Base-by-base conservation (phyloP, 2,329 filamentous ascomycete genomes). In the Penicillium sp. region DNA sequence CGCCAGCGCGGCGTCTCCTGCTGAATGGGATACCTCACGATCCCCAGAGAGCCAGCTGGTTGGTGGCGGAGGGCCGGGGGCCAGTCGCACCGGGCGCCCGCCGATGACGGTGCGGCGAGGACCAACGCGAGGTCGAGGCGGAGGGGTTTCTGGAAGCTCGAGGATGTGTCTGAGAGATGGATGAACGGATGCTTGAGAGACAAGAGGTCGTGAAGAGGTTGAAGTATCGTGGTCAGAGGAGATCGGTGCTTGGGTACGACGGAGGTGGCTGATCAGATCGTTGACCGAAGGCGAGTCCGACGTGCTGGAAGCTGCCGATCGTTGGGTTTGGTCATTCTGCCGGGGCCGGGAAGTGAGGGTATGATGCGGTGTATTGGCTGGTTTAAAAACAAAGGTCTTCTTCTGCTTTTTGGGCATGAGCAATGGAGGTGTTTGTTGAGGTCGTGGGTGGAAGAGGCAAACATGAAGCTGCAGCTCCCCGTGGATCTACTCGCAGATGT, bases 381-480 rank as follows among this genome's bases (percentile, higher is more conserved):
- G 79, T 59, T 81, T 82, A 50, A 72, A 66, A 53, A 73, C 71
- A 22, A 74, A 64, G 28, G 67, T 63, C 42, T 73, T 75, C 55
- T 73, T 73, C 68, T 79, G 74, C 68, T 81, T 82, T 71, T 80
- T 82, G 67, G 80, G 79, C 80, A 82, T 82, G 70, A 58, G 59
- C 56, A 35, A 49, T 53, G 41, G 39, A 31, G 15, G 37, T 25
- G 42, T 49, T 17, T 37, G 35, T 28, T 37, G 17, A 35, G 17
- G 12, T n/a, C 48, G 35, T 14, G 25, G 20, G 17, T 35, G 31
- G 15, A 38, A 38, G 17, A 25, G 31, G 34, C 48, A 25, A 38
- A 25, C 17, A 15, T 15, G 7, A 17, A 25, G 43, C 43, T 47
- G 43, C 25, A 47, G 14, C 43, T n/a, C 35, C 58, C 45, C 59